Evolutionary conservation across 1,284 basidiomycete genomes (phyloP), one percentile per base, ranked within the genome.

Genomic region (Ustilago esculenta): DNA sequence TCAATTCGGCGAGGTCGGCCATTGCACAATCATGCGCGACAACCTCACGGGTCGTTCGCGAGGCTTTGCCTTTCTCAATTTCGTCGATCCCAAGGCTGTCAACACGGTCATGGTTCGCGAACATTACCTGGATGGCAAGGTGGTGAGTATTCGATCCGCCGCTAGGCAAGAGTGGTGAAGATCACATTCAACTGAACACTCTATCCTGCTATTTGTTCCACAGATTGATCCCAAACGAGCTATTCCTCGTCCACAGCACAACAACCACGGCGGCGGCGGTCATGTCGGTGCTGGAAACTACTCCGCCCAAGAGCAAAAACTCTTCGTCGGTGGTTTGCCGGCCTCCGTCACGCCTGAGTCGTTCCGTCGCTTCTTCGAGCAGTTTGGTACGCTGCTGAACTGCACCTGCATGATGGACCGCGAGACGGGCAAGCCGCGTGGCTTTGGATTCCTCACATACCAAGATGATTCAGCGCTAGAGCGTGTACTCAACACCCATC

Each of bases 171-270:
- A n/a, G n/a, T n/a, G n/a, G n/a, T n/a, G n/a, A n/a, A n/a, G n/a
- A n/a, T n/a, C n/a, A n/a, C n/a, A n/a, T n/a, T n/a, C 27, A 12
- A 29, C 27, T 29, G 27, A 29, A 17, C 18, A 7, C 12, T 23
- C 21, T 18, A 36, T 20, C 18, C 4, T 4, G 9, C 11, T 40
- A 9, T 14, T 18, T 37, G 17, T 20, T 15, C 21, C 17, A 12
- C 82, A 98, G 94, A 99, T 99, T 82, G 96, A 99, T 80, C 96
- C 96, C 11, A 99, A 99, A 84, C 90, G 95, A 57, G 96, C 96
- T 5, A 97, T 99, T 72, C 96, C 96, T 14, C 88, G 95, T 23
- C 72, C 74, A 7, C 79, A 79, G 25, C 69, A 74, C 40, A 54
- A 61, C 46, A 52, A 61, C 32, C 42, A 40, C 37, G 23, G 32